These are phyloP conservation scores for Lactarius psammicola DNA, from an alignment of 768 basidiomycete genomes.

Conservation along the genomic window DNA sequence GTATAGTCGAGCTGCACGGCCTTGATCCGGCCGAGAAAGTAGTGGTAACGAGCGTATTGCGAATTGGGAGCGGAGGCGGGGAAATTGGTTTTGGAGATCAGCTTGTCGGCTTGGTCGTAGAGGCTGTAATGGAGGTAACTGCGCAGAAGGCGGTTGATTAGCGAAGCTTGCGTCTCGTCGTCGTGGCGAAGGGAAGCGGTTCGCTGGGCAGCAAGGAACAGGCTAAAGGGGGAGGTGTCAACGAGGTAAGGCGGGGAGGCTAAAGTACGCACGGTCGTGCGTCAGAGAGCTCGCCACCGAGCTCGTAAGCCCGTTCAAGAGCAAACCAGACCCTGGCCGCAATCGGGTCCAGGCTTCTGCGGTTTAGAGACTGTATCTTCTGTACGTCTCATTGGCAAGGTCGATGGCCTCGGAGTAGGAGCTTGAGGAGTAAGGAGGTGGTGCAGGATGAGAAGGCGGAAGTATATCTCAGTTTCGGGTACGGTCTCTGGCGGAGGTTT, in stretches of 20 bases:
- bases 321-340: slow-evolving; percentile 94
- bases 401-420: slow-evolving; percentile 64
- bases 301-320: slow-evolving; percentile 83
- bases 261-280: slow-evolving; percentile 68
- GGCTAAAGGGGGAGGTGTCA: slow-evolving; percentile 29
- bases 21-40: slow-evolving; percentile 90
- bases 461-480: slow-evolving; percentile 83
- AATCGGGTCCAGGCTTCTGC: slow-evolving; percentile 91
- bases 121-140: slow-evolving; percentile 87
- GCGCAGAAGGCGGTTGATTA: slow-evolving; percentile 91
- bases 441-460: slow-evolving; percentile 83
- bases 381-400: slow-evolving; percentile 68
- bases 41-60: slow-evolving; percentile 90
- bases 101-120: slow-evolving; percentile 95
- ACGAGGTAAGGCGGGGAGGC: slow-evolving; percentile 9
- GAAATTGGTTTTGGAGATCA: slow-evolving; percentile 91
- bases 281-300: slow-evolving; percentile 72
- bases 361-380: slow-evolving; percentile 78
- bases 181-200: slow-evolving; percentile 88
- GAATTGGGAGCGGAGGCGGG: slow-evolving; percentile 84
- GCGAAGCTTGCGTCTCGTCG: slow-evolving; percentile 85
- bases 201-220: slow-evolving; percentile 86
- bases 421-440: slow-evolving; percentile 59
- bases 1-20: slow-evolving; percentile 93
- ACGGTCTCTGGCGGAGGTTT: slow-evolving; percentile 40